A percentile compares a stretch with the other conserved stretches of the same genome.
Conservation (phyloP, 164 flowering plant species). For the Annona cherimola region DNA sequence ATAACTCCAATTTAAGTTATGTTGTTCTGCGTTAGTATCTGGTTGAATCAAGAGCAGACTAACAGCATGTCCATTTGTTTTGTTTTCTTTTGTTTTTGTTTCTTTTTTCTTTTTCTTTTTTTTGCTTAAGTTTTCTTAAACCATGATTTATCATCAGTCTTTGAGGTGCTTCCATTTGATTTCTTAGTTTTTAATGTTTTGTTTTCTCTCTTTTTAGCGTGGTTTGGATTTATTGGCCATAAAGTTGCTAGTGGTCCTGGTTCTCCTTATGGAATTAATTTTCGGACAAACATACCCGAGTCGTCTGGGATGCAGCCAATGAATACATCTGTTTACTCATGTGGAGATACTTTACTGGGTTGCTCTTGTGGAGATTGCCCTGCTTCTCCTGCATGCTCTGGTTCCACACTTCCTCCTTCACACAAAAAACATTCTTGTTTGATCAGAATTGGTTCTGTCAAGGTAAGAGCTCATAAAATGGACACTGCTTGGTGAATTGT, state of each 20-base stretch:
- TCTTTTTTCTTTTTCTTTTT: background rate
- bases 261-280: constrained; percentile 84
- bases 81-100: background rate
- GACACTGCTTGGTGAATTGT: no score
- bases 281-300: constrained; percentile 41
- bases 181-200: background rate
- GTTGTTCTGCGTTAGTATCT: no score
- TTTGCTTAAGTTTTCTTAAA: background rate
- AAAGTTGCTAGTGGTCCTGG: constrained; percentile 58
- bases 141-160: background rate
- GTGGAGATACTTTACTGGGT: constrained; percentile 86
- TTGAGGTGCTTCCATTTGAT: background rate
- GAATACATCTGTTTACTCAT: constrained; percentile 86
- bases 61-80: background rate
- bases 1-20: no score
- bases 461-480: constrained; percentile 37
- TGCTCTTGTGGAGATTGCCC: constrained; percentile 99
- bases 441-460: constrained; percentile 63
- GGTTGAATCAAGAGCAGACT: no score
- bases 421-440: constrained; percentile 53
- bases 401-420: constrained; percentile 43
- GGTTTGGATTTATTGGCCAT: constrained; percentile 83
- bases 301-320: constrained; percentile 84
- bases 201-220: constrained; percentile 40
- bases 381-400: constrained; percentile 64